phyloP scores from a whole-genome alignment of 345 rosid genomes.

The Eucalyptus lansdowneana region DNA sequence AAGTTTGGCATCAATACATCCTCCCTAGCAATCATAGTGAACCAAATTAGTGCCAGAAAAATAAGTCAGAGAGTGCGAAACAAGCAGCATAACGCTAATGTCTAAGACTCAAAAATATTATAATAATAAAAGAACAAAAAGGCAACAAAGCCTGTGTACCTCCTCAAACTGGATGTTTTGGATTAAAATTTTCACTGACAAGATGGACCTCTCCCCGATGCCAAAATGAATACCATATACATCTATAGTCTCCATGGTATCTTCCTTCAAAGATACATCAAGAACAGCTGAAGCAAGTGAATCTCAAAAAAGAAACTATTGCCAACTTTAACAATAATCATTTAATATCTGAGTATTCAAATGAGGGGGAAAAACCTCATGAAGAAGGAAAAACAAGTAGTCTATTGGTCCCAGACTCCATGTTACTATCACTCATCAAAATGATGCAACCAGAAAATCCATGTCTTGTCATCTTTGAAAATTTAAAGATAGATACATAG shows the following conservation, averaged over 20 bases:
- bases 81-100: not conserved
- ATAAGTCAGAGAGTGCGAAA: not conserved
- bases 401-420: not conserved
- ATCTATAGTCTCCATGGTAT: constrained; percentile 32
- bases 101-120: not conserved
- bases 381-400: not conserved
- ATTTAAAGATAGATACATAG: not conserved
- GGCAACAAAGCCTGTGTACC: constrained; percentile 19
- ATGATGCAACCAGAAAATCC: not conserved
- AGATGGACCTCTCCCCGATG: constrained; percentile 23
- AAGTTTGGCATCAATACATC: constrained; percentile 60
- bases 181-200: constrained; percentile 37
- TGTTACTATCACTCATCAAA: not conserved
- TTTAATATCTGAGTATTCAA: not conserved
- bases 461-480: not conserved
- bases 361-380: not conserved
- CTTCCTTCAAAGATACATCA: constrained; percentile 36
- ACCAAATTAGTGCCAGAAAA: not conserved
- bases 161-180: constrained; percentile 51
- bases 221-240: constrained; percentile 33
- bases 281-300: not conserved
- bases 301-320: not conserved
- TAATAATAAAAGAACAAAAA: not conserved
- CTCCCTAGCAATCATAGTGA: constrained; percentile 34
- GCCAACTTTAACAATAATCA: not conserved